These are phyloP conservation scores for Rhodosporidiobolus sp. DNA, from an alignment of 768 basidiomycete genomes.

Conservation along the genomic window DNA sequence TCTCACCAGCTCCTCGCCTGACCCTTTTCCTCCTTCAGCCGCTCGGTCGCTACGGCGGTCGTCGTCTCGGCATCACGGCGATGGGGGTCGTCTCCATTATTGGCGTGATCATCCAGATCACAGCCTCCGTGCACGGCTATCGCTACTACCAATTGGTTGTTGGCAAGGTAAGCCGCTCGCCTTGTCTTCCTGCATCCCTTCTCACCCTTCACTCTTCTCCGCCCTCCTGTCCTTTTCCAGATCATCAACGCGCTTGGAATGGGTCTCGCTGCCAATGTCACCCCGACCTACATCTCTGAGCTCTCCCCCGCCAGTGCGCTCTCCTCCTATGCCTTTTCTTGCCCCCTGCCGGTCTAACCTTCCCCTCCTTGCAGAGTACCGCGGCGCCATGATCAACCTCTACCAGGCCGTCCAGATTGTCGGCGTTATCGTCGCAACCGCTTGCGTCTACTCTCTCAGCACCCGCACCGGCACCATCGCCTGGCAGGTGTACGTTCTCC, in stretches of 20 bases:
- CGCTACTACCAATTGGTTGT: conserved; percentile 42
- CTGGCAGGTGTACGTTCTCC: conserved; percentile 17
- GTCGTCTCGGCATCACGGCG: conserved; percentile 21
- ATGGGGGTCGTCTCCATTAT: conserved; percentile 34
- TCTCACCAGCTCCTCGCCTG: too few relatives aligned
- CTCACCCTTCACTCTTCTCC: background rate
- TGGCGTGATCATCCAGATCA: conserved; percentile 39
- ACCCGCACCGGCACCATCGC: conserved; percentile 6
- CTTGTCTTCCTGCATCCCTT: background rate
- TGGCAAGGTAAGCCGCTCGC: conserved; percentile 40
- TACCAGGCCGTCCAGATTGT: conserved; percentile 42
- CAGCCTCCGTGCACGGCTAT: conserved; percentile 19
- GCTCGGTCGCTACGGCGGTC: conserved; percentile 30
- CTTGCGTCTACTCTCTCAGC: conserved; percentile 36
- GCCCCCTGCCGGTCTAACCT: background rate
- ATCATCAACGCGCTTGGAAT: conserved; percentile 10
- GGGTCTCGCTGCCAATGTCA: conserved; percentile 39
- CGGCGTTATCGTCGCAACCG: conserved; percentile 43
- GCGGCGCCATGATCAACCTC: conserved; percentile 39
- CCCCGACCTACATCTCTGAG: conserved; percentile 39
- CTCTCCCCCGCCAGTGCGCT: conserved; percentile 7
- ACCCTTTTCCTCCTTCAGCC: too few relatives aligned
- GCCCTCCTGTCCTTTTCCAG: background rate
- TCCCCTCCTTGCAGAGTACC: conserved; percentile 3
- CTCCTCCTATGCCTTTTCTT: background rate